These are phyloP conservation scores for Trametes villosa DNA, from an alignment of 768 basidiomycete genomes.

Conservation along the genomic window DNA sequence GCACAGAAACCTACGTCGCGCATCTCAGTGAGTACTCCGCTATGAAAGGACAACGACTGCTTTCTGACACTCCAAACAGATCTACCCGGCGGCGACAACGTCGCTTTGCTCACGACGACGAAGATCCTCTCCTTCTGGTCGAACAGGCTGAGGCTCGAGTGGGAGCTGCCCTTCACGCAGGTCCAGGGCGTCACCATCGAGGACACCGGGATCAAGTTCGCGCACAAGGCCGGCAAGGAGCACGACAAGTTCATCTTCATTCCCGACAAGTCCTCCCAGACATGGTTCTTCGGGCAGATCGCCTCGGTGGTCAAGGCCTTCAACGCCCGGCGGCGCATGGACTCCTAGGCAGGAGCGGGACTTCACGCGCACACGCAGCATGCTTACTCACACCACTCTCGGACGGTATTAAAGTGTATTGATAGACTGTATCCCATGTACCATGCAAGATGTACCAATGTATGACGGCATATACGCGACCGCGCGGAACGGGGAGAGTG, in stretches of 20 bases:
- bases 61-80: conserved; percentile 45
- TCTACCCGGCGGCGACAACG: conserved; percentile 77
- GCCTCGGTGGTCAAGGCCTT: conserved; percentile 77
- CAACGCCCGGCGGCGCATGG: conserved; percentile 77
- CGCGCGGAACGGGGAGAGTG: conserved; percentile 1
- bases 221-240: conserved; percentile 76
- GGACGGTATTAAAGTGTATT: conserved; percentile 25
- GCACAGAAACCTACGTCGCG: conserved; percentile 85
- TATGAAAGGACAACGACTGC: background rate
- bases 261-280: conserved; percentile 72
- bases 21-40: conserved; percentile 73
- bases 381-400: background rate
- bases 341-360: conserved; percentile 35
- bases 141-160: conserved; percentile 80
- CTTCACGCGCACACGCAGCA: background rate
- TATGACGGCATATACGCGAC: conserved; percentile 15
- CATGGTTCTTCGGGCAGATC: conserved; percentile 82
- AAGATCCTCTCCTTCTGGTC: conserved; percentile 86
- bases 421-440: conserved; percentile 24
- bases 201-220: conserved; percentile 87
- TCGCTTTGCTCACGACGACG: conserved; percentile 77
- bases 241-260: conserved; percentile 79
- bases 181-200: conserved; percentile 89
- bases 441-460: conserved; percentile 22
- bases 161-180: conserved; percentile 89